phyloP scores from a whole-genome alignment of 1,284 basidiomycete genomes.

The Anthracocystis panici-leucophaei region DNA sequence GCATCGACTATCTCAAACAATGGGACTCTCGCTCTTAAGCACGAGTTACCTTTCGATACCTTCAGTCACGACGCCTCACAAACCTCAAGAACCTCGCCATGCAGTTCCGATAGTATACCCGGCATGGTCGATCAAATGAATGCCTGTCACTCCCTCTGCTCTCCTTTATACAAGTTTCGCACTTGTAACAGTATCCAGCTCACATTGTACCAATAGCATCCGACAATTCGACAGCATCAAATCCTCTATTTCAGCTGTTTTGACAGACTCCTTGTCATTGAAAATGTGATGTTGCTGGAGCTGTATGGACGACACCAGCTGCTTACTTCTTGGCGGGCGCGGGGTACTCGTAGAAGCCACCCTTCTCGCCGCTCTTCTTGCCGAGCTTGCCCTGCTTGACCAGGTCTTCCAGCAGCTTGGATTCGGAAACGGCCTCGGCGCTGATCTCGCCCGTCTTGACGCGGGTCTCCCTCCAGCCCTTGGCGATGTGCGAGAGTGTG shows the following conservation, averaged over 20 bases:
- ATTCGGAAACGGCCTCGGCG: conserved; percentile 72
- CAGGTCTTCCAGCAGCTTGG: conserved; percentile 72
- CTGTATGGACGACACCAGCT: background rate
- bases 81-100: too few relatives aligned
- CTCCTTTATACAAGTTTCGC: background rate
- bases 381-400: conserved; percentile 74
- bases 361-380: conserved; percentile 73
- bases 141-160: too few relatives aligned
- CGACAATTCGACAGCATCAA: background rate
- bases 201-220: conserved; percentile 8
- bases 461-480: conserved; percentile 73
- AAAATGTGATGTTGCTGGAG: background rate
- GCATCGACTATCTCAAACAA: conserved; percentile 53
- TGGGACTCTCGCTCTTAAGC: conserved; percentile 37
- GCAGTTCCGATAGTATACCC: conserved; percentile 8
- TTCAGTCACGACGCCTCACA: background rate
- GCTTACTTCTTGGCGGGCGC: conserved; percentile 52
- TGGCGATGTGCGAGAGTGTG: conserved; percentile 71
- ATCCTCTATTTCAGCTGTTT: conserved; percentile 6
- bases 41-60: background rate
- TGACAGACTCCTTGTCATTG: background rate
- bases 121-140: background rate
- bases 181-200: conserved; percentile 7
- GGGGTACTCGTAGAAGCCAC: conserved; percentile 71
- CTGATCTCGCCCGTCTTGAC: conserved; percentile 70